Conservation (phyloP, 495 filamentous ascomycete genomes). For the Neurospora cerealis region DNA sequence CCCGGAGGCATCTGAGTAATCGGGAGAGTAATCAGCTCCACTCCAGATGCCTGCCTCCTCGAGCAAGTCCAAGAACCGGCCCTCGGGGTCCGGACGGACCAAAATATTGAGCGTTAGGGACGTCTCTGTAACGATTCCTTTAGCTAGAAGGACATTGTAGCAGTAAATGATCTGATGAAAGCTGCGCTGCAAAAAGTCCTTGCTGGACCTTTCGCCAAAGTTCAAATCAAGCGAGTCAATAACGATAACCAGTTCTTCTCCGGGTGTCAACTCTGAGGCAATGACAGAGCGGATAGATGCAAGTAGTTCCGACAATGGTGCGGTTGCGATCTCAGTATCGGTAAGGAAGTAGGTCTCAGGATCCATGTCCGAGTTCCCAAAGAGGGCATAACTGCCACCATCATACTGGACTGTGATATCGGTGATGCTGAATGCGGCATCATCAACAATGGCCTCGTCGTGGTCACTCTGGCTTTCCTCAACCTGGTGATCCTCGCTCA, state of each 20-base stretch:
- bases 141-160: conserved; percentile 5
- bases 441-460: conserved; percentile 6
- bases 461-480: conserved; percentile 1
- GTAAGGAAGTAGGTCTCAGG: conserved; percentile 65
- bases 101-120: conserved; percentile 18
- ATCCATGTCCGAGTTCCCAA: conserved; percentile 54
- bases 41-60: conserved; percentile 4
- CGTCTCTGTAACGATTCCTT: conserved; percentile 17
- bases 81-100: conserved; percentile 16
- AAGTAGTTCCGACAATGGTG: conserved; percentile 51
- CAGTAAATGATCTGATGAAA: conserved; percentile 38
- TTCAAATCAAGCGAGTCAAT: conserved; percentile 60
- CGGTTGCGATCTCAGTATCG: conserved; percentile 50
- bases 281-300: conserved; percentile 56
- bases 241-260: conserved; percentile 60
- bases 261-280: conserved; percentile 50
- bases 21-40: conserved; percentile 1
- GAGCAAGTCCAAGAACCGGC: conserved; percentile 18
- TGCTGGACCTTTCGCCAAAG: conserved; percentile 46
- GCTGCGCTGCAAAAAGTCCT: conserved; percentile 17
- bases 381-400: conserved; percentile 58
- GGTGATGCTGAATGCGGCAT: conserved; percentile 18
- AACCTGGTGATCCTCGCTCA: background rate
- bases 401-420: conserved; percentile 54
- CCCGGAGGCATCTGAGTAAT: conserved; percentile 2